A percentile compares a stretch with the other conserved stretches of the same genome.
phyloP scores from a whole-genome alignment of 768 basidiomycete genomes.

The Panaeolus cyanescens region DNA sequence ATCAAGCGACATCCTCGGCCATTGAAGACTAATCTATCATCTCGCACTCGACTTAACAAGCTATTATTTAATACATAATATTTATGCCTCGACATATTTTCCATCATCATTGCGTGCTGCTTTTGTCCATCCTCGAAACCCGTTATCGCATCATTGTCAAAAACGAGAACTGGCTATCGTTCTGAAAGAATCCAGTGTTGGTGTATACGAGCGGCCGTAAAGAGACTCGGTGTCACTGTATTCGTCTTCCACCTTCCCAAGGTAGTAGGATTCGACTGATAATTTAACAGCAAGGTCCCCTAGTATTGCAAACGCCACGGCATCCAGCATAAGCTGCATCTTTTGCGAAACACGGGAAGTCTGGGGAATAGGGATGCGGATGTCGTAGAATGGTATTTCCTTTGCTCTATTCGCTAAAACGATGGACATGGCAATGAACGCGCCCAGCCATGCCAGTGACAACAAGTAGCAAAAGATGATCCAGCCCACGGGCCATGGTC shows the following conservation, averaged over 20 bases:
- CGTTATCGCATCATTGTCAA: background rate
- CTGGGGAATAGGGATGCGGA: conserved; percentile 16
- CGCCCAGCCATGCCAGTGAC: conserved; percentile 25
- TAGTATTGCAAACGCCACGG: conserved; percentile 20
- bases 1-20: background rate
- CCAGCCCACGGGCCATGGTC: conserved; percentile 15
- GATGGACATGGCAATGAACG: conserved; percentile 27
- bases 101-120: background rate
- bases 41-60: background rate
- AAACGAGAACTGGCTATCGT: background rate
- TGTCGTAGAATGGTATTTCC: conserved; percentile 12
- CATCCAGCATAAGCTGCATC: conserved; percentile 24
- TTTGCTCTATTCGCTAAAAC: conserved; percentile 19
- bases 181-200: background rate
- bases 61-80: background rate
- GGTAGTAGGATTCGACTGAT: conserved; percentile 10
- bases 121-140: background rate
- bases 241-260: conserved; percentile 11
- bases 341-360: conserved; percentile 13
- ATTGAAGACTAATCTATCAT: background rate
- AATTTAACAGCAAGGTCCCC: conserved; percentile 23
- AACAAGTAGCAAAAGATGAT: conserved; percentile 23
- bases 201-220: background rate
- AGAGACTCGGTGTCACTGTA: background rate
- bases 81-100: background rate